Conservation (phyloP, 2,329 filamentous ascomycete genomes). For the Cryoendolithus antarcticus region DNA sequence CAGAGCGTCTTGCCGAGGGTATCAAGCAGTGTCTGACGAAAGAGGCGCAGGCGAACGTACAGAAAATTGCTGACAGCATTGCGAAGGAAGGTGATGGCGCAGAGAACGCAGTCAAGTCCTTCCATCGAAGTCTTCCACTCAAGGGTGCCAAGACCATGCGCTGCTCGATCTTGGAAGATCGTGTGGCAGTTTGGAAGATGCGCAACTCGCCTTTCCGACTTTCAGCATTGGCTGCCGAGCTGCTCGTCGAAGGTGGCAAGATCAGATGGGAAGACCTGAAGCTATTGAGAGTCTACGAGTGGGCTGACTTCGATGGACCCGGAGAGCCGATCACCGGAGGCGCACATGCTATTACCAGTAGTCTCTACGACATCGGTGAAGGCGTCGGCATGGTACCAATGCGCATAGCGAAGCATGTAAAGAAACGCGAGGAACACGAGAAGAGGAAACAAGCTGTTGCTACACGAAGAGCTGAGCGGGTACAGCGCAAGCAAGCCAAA, state of each 20-base stretch:
- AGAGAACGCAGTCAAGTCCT: slow-evolving; percentile 54
- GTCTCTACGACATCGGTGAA: slow-evolving; percentile 46
- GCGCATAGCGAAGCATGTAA: slow-evolving; percentile 45
- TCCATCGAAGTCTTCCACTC: slow-evolving; percentile 49
- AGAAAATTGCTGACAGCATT: slow-evolving; percentile 49
- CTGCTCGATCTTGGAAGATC: slow-evolving; percentile 52
- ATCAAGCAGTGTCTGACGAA: slow-evolving; percentile 56
- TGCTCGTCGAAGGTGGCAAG: slow-evolving; percentile 49
- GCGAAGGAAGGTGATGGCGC: slow-evolving; percentile 57
- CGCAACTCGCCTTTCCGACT: slow-evolving; percentile 49
- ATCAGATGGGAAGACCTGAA: slow-evolving; percentile 52
- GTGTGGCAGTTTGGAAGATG: slow-evolving; percentile 53
- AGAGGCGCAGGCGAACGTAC: slow-evolving; percentile 45
- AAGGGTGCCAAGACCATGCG: slow-evolving; percentile 39
- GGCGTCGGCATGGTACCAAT: slow-evolving; percentile 54
- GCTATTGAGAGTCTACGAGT: slow-evolving; percentile 55
- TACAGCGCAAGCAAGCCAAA: slow-evolving; percentile 9
- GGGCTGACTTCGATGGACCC: slow-evolving; percentile 66
- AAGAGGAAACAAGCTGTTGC: slow-evolving; percentile 31
- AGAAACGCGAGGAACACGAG: slow-evolving; percentile 41
- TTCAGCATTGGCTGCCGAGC: slow-evolving; percentile 51
- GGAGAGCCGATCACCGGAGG: slow-evolving; percentile 60
- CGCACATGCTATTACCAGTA: slow-evolving; percentile 47
- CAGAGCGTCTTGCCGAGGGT: slow-evolving; percentile 54
- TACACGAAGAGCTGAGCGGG: slow-evolving; percentile 17